These are phyloP conservation scores for Suhomyces bolitotheri DNA, from an alignment of 1,139 yeast genomes.

Conservation along the genomic window DNA sequence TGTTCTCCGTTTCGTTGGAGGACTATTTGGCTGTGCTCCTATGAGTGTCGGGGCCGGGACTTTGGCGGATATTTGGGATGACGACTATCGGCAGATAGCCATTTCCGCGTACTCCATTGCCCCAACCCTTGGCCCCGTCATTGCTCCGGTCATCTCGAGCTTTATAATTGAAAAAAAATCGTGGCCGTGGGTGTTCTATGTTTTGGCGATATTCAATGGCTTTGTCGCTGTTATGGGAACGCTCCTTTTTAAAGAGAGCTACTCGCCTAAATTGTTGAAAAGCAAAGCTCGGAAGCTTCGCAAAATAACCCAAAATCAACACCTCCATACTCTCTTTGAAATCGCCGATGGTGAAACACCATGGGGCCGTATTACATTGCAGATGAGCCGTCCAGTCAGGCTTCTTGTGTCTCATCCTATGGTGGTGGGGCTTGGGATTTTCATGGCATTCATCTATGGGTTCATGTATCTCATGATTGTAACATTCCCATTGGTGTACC, in stretches of 20 bases:
- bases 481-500: slow-evolving; percentile 57
- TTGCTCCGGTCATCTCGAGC: slow-evolving; percentile 37
- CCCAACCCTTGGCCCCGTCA: slow-evolving; percentile 47
- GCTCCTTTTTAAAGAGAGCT: slow-evolving; percentile 53
- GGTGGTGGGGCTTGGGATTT: slow-evolving; percentile 59
- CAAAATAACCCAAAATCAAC: slow-evolving; percentile 51
- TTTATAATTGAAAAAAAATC: slow-evolving; percentile 27
- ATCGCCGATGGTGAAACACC: slow-evolving; percentile 36
- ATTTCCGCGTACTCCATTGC: slow-evolving; percentile 61
- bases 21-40: slow-evolving; percentile 66
- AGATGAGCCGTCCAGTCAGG: slow-evolving; percentile 54
- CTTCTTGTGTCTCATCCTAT: slow-evolving; percentile 59
- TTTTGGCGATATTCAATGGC: slow-evolving; percentile 57
- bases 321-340: slow-evolving; percentile 61
- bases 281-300: slow-evolving; percentile 48
- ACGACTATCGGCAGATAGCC: slow-evolving; percentile 53
- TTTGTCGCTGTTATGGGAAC: slow-evolving; percentile 46
- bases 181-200: slow-evolving; percentile 68
- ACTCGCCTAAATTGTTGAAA: slow-evolving; percentile 54
- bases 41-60: slow-evolving; percentile 73
- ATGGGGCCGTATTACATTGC: slow-evolving; percentile 32
- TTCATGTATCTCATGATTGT: slow-evolving; percentile 62
- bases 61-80: slow-evolving; percentile 60
- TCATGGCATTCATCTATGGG: slow-evolving; percentile 65
- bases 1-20: slow-evolving; percentile 60